These are phyloP conservation scores for Penicillium steckii DNA, from an alignment of 495 filamentous ascomycete genomes.

Conservation along the genomic window DNA sequence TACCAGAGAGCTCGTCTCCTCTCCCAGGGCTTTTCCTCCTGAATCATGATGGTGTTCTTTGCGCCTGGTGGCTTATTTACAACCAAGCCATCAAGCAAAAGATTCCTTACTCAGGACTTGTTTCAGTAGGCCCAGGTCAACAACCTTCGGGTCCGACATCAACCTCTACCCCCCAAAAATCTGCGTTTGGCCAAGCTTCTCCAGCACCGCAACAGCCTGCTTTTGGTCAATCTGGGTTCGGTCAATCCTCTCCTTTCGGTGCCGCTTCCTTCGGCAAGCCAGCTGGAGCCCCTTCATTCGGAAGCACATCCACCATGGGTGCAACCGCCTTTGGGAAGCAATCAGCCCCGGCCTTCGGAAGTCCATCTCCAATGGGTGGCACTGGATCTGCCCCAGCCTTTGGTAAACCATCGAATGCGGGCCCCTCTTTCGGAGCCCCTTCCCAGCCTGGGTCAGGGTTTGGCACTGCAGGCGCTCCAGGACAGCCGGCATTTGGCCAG, in stretches of 20 bases:
- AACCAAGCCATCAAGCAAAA: conserved; percentile 76
- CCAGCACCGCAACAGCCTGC: conserved; percentile 27
- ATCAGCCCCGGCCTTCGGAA: conserved; percentile 22
- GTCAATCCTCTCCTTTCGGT: conserved; percentile 36
- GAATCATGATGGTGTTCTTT: conserved; percentile 84
- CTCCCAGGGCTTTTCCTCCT: conserved; percentile 84
- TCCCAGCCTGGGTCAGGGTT: conserved; percentile 31
- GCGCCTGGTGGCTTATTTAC: conserved; percentile 89
- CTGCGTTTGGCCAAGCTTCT: conserved; percentile 44
- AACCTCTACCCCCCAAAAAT: conserved; percentile 20
- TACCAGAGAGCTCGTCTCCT: conserved; percentile 72
- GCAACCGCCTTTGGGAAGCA: conserved; percentile 38
- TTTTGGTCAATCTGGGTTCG: conserved; percentile 45
- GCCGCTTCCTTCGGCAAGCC: conserved; percentile 30
- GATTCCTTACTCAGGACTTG: conserved; percentile 68
- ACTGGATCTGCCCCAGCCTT: conserved; percentile 41
- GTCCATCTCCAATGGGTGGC: conserved; percentile 26
- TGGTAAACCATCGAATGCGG: conserved; percentile 42
- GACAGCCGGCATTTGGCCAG: conserved; percentile 35
- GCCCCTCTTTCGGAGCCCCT: conserved; percentile 30
- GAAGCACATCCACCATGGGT: conserved; percentile 35
- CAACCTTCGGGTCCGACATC: conserved; percentile 6
- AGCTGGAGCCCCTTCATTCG: conserved; percentile 33
- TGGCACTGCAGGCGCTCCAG: conserved; percentile 28
- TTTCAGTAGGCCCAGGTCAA: conserved; percentile 36